phyloP scores from a whole-genome alignment of 2,329 filamentous ascomycete species.

The Colletotrichum euphorbiae region DNA sequence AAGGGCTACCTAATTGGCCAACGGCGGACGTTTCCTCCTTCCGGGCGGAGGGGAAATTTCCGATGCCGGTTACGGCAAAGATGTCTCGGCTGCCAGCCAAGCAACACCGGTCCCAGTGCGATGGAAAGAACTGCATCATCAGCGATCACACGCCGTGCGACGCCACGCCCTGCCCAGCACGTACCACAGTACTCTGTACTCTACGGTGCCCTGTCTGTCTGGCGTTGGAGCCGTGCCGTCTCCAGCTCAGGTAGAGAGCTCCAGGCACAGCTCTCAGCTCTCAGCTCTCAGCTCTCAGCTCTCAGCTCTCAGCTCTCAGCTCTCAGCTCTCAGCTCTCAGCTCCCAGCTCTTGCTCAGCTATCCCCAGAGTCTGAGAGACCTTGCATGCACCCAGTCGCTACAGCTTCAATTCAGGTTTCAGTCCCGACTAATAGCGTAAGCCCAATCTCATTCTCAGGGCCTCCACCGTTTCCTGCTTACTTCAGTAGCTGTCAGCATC shows the following conservation, averaged over 20 bases:
- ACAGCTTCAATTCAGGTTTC: constrained; percentile 8
- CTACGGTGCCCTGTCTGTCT: constrained; percentile 14
- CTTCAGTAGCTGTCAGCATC: background rate
- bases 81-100: constrained; percentile 2
- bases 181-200: no score
- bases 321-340: no score
- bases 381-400: constrained; percentile 1
- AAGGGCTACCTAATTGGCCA: constrained; percentile 22
- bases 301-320: constrained; percentile 1
- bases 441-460: constrained; percentile 5
- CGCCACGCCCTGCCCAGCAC: background rate
- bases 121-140: constrained; percentile 35
- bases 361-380: background rate
- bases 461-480: no score
- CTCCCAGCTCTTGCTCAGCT: background rate
- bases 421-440: background rate
- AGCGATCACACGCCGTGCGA: constrained; percentile 21
- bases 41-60: constrained; percentile 30
- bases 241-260: background rate
- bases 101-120: constrained; percentile 26
- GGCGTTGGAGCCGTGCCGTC: background rate
- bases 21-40: background rate
- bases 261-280: background rate
- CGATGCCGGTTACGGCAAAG: constrained; percentile 26
- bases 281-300: constrained; percentile 1